Percentiles rank a stretch among this genome's conserved stretches.
These are phyloP conservation scores for Dipteronia sinensis DNA, from an alignment of 345 rosid genomes.

Conservation along the genomic window DNA sequence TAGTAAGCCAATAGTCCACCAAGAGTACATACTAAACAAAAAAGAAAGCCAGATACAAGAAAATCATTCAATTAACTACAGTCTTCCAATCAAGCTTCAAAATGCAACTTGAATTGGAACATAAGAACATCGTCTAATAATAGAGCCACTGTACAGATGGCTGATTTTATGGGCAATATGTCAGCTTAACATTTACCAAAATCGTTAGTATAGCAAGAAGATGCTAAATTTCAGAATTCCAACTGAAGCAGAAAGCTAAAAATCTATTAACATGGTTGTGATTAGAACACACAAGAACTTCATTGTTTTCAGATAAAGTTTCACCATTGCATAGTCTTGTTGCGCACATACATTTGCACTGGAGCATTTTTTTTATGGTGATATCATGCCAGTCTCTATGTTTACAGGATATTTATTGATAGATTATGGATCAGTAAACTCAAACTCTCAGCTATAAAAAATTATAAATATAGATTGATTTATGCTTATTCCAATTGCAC, in stretches of 20 bases:
- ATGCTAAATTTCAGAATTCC: conserved; percentile 14
- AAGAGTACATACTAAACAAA: neutral
- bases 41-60: neutral
- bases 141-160: neutral
- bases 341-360: neutral
- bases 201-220: conserved; percentile 5
- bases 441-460: neutral
- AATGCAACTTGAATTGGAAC: conserved; percentile 11
- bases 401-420: neutral
- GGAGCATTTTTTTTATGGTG: neutral
- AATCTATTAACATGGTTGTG: neutral
- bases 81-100: conserved; percentile 18
- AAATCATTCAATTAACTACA: neutral
- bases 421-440: conserved; percentile 7
- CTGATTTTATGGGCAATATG: neutral
- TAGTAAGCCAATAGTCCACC: neutral
- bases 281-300: conserved; percentile 2
- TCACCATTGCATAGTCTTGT: conserved; percentile 2
- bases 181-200: neutral
- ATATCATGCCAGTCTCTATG: neutral
- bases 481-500: conserved; percentile 4
- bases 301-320: conserved; percentile 1
- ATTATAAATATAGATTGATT: neutral
- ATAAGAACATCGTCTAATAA: conserved; percentile 10
- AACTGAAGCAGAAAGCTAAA: conserved; percentile 10